A percentile compares a stretch with the other conserved stretches of the same genome.
phyloP scores from a whole-genome alignment of 192 early-diverging fungal species.

The Entomortierella chlamydospora region DNA sequence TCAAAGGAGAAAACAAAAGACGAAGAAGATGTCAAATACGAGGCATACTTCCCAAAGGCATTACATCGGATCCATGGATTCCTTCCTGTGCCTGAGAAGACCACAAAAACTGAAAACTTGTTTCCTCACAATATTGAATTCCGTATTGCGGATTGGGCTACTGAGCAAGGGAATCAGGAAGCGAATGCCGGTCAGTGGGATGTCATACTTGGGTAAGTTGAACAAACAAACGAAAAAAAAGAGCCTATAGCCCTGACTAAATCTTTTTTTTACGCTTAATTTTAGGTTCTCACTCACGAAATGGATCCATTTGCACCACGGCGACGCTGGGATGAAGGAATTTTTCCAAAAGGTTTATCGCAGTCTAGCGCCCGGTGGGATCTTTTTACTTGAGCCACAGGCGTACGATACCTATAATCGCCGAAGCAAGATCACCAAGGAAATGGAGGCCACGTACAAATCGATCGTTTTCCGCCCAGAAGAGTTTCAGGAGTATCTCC shows the following conservation, averaged over 20 bases:
- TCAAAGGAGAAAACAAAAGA: not conserved
- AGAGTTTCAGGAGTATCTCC: constrained; percentile 55
- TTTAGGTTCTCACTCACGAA: constrained; percentile 75
- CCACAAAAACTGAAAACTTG: not conserved
- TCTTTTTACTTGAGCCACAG: constrained; percentile 81
- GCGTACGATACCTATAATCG: constrained; percentile 64
- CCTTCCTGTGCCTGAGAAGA: constrained; percentile 22
- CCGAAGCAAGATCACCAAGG: constrained; percentile 56
- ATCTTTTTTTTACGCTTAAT: too few species aligned
- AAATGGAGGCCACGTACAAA: constrained; percentile 44
- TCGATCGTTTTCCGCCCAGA: constrained; percentile 57
- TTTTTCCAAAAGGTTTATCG: constrained; percentile 77
- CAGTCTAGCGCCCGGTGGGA: constrained; percentile 66
- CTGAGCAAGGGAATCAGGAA: constrained; percentile 8
- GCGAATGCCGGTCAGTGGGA: constrained; percentile 62
- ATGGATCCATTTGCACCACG: constrained; percentile 85
- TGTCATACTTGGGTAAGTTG: constrained; percentile 70
- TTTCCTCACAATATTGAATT: constrained; percentile 76
- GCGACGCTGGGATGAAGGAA: constrained; percentile 71
- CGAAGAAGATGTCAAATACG: constrained; percentile 16
- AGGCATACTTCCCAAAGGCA: constrained; percentile 23
- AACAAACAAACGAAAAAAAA: too few species aligned
- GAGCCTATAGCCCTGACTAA: too few species aligned
- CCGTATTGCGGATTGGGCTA: constrained; percentile 69
- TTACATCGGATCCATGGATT: constrained; percentile 32